A percentile compares a stretch with the other conserved stretches of the same genome.
phyloP scores from a whole-genome alignment of 352 stramenopile genomes.

The Globisporangium spinosum region DNA sequence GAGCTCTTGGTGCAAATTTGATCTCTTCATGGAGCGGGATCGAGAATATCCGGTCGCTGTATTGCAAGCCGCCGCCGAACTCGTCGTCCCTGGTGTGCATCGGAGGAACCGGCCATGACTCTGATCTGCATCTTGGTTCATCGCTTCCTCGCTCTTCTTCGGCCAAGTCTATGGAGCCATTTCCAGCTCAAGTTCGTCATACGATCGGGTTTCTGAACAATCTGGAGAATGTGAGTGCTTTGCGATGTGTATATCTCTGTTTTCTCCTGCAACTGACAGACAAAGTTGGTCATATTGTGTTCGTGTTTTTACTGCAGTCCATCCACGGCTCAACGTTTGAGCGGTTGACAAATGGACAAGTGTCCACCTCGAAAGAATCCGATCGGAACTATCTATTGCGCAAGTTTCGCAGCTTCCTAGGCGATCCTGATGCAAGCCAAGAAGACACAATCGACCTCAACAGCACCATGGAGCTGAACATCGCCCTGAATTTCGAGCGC shows the following conservation, averaged over 20 bases:
- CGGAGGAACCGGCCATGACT: neutral
- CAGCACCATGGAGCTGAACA: constrained; percentile 18
- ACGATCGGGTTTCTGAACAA: constrained; percentile 11
- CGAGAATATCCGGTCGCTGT: constrained; percentile 17
- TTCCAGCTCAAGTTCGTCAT: constrained; percentile 7
- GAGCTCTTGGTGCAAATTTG: neutral
- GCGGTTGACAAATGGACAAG: neutral
- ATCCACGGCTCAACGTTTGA: neutral
- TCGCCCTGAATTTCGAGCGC: constrained; percentile 12
- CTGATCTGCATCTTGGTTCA: neutral
- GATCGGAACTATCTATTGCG: neutral
- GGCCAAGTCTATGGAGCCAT: neutral
- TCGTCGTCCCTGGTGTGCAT: constrained; percentile 16
- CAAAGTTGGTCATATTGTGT: neutral
- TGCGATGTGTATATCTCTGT: neutral
- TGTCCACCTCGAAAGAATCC: neutral
- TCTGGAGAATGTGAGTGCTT: constrained; percentile 13
- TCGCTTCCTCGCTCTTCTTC: neutral
- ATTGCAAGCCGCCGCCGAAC: constrained; percentile 12
- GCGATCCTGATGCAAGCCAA: neutral
- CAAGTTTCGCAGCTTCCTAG: constrained; percentile 12
- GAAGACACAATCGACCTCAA: constrained; percentile 13
- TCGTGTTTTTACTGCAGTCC: neutral
- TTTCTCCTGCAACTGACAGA: neutral
- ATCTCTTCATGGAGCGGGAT: constrained; percentile 20